Evolutionary conservation across 2,329 filamentous ascomycete genomes (phyloP).

Genomic region (Fusarium buharicum): DNA sequence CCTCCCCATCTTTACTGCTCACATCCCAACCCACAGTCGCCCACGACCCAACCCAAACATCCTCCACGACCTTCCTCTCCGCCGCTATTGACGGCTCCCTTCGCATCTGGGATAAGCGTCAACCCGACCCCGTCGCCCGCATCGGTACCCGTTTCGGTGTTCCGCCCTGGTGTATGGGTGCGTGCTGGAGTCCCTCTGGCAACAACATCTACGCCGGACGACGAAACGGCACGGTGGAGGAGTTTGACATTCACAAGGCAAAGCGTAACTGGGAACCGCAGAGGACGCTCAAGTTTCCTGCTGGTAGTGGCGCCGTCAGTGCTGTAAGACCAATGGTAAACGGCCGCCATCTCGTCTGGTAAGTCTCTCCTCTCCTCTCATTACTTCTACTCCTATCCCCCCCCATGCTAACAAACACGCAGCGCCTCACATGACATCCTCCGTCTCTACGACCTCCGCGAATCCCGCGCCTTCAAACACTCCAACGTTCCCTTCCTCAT

Average conservation of each 20-base stretch:
- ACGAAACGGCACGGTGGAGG: slow-evolving; percentile 91
- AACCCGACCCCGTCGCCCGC: slow-evolving; percentile 79
- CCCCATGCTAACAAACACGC: background rate
- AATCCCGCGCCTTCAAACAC: slow-evolving; percentile 72
- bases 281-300: slow-evolving; percentile 85
- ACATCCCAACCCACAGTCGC: slow-evolving; percentile 53
- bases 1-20: slow-evolving; percentile 48
- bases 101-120: slow-evolving; percentile 91
- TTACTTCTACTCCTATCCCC: background rate
- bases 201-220: slow-evolving; percentile 95
- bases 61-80: slow-evolving; percentile 84
- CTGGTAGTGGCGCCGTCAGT: slow-evolving; percentile 88
- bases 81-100: slow-evolving; percentile 88
- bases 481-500: slow-evolving; percentile 95
- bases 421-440: slow-evolving; percentile 94
- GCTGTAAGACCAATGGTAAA: slow-evolving; percentile 92
- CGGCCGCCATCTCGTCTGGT: slow-evolving; percentile 87
- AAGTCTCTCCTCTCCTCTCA: slow-evolving; percentile 28
- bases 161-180: slow-evolving; percentile 97
- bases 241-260: slow-evolving; percentile 86
- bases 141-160: slow-evolving; percentile 79
- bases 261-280: slow-evolving; percentile 74
- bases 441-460: slow-evolving; percentile 86
- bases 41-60: slow-evolving; percentile 68
- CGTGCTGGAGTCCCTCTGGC: slow-evolving; percentile 94